These are phyloP conservation scores for Solanum corneliomulleri DNA, from an alignment of 257 asterid genomes.

Conservation along the genomic window DNA sequence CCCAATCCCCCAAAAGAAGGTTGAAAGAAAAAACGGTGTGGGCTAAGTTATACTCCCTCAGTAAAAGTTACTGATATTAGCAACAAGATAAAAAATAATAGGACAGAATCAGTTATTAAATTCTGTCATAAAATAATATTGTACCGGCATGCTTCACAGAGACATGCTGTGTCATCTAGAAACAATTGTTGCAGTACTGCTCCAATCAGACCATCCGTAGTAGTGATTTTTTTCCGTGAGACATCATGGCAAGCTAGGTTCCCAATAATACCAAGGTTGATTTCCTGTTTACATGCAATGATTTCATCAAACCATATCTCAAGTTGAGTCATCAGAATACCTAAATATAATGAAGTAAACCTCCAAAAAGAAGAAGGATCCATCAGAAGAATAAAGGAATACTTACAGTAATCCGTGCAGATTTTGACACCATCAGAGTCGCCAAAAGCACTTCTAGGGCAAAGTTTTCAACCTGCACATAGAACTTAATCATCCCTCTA, in stretches of 20 bases:
- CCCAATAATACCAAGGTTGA: slow-evolving; percentile 83
- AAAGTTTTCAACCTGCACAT: slow-evolving; percentile 61
- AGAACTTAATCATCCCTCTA: background rate
- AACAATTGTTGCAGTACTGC: slow-evolving; percentile 59
- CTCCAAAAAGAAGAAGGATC: background rate
- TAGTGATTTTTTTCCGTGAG: slow-evolving; percentile 36
- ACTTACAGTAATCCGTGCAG: slow-evolving; percentile 65
- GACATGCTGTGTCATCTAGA: slow-evolving; percentile 70
- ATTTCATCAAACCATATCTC: background rate
- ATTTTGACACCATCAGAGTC: slow-evolving; percentile 51
- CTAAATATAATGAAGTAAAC: background rate
- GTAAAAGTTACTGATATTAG: background rate
- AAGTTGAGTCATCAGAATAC: background rate
- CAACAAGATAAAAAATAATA: background rate
- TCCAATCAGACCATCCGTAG: slow-evolving; percentile 51
- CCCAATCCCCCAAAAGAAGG: background rate
- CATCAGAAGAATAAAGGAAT: background rate
- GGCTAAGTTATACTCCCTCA: background rate
- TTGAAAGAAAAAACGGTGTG: background rate
- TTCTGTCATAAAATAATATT: background rate
- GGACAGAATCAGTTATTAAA: background rate
- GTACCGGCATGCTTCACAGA: slow-evolving; percentile 84
- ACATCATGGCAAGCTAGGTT: slow-evolving; percentile 90
- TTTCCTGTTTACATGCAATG: slow-evolving; percentile 55
- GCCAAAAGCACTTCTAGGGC: slow-evolving; percentile 86